A percentile compares a stretch with the other conserved stretches of the same genome.
Evolutionary conservation across 441 rosid species (phyloP).

Genomic region (Gossypium davidsonii): DNA sequence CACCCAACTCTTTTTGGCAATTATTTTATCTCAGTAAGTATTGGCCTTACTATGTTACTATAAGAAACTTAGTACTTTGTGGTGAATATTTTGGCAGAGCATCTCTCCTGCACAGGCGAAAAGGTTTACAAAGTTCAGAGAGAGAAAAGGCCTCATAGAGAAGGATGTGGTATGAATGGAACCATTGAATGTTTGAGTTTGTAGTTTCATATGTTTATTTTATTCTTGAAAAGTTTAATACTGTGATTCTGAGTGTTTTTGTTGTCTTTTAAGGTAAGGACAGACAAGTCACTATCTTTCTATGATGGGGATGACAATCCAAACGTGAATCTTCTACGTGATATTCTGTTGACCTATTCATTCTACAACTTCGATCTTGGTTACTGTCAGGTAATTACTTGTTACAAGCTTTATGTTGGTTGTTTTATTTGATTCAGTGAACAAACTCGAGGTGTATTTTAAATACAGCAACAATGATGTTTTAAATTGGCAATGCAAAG

Average conservation of each 20-base stretch:
- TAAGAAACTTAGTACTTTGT: conserved; percentile 17
- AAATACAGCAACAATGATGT: not conserved
- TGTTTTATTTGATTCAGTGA: not conserved
- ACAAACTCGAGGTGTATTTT: not conserved
- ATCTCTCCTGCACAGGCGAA: conserved; percentile 84
- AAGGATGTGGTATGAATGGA: conserved; percentile 84
- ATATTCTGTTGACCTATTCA: conserved; percentile 88
- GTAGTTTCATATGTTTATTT: conserved; percentile 12
- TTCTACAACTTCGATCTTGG: conserved; percentile 97
- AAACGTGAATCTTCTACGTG: conserved; percentile 65
- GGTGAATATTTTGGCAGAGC: conserved; percentile 46
- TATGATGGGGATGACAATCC: conserved; percentile 96
- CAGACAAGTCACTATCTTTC: conserved; percentile 72
- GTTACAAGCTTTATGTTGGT: not conserved
- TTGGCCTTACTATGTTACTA: not conserved
- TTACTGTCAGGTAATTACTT: conserved; percentile 81
- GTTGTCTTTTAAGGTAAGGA: conserved; percentile 65
- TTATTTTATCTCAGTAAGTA: not conserved
- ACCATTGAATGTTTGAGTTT: not conserved
- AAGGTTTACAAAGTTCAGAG: conserved; percentile 88
- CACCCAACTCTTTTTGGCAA: not conserved
- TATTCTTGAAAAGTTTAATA: not conserved
- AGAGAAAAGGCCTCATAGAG: conserved; percentile 84
- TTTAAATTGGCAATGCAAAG: not conserved
- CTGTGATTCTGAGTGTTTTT: conserved; percentile 1